Evolutionary conservation across 331 rosid species (phyloP).

Genomic region (Acacia concinna): DNA sequence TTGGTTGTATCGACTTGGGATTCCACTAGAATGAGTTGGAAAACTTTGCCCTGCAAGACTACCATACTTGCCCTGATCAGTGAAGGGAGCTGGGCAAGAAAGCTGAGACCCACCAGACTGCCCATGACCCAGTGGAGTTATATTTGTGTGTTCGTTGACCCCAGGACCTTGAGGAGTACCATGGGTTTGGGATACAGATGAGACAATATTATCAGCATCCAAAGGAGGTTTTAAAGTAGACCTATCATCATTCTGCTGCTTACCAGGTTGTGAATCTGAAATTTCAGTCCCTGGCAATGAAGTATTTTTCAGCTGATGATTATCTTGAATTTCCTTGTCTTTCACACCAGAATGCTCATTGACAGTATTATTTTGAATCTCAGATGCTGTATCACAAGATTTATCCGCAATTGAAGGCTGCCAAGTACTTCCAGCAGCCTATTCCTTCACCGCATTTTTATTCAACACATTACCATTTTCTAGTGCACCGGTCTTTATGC

Average conservation of each 20-base stretch:
- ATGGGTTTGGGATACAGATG: constrained; percentile 41
- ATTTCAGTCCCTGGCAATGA: constrained; percentile 33
- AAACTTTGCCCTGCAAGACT: constrained; percentile 43
- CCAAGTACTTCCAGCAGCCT: constrained; percentile 41
- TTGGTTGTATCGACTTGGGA: constrained; percentile 51
- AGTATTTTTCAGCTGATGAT: constrained; percentile 35
- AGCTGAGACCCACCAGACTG: constrained; percentile 35
- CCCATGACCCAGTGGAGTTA: constrained; percentile 23
- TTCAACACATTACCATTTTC: constrained; percentile 51
- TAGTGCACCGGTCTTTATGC: constrained; percentile 31
- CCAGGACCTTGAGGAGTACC: constrained; percentile 37
- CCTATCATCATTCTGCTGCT: constrained; percentile 44
- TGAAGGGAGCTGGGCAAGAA: constrained; percentile 33
- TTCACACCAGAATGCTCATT: constrained; percentile 38
- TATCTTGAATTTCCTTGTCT: constrained; percentile 50
- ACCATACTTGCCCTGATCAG: constrained; percentile 43
- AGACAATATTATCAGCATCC: constrained; percentile 36
- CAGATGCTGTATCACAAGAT: constrained; percentile 34
- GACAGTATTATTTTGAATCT: constrained; percentile 37
- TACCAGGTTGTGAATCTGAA: constrained; percentile 47
- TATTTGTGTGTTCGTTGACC: constrained; percentile 33
- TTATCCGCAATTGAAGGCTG: constrained; percentile 36
- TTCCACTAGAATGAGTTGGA: constrained; percentile 46
- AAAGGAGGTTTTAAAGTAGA: constrained; percentile 35
- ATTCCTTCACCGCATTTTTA: constrained; percentile 49